These are phyloP conservation scores for Paspalum vaginatum DNA, from an alignment of 176 grass and related monocot species.

Conservation along the genomic window DNA sequence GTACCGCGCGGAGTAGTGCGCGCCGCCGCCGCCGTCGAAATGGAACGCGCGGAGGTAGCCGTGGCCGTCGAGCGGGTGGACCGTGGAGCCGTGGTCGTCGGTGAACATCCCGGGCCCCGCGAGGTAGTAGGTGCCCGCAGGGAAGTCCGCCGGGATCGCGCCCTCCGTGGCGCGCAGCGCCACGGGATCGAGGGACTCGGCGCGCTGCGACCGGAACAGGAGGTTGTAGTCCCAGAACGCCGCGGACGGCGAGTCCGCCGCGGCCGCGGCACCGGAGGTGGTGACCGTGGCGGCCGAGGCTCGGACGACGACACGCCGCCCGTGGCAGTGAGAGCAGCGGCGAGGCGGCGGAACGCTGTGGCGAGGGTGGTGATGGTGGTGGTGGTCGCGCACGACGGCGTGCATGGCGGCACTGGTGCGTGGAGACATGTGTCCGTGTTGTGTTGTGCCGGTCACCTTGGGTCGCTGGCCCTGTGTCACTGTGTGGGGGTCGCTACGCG, in stretches of 20 bases:
- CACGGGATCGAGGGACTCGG: conserved; percentile 56
- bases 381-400: conserved; percentile 8
- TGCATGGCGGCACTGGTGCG: conserved; percentile 20
- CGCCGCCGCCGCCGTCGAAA: conserved; percentile 41
- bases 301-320: conserved; percentile 24
- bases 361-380: not conserved
- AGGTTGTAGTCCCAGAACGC: conserved; percentile 99
- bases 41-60: conserved; percentile 93
- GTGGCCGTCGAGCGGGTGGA: conserved; percentile 96
- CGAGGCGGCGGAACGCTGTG: not conserved
- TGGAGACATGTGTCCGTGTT: conserved; percentile 1
- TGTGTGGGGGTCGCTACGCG: not conserved
- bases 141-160: conserved; percentile 74
- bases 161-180: conserved; percentile 64
- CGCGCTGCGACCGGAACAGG: conserved; percentile 89
- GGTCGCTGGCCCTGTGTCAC: not conserved
- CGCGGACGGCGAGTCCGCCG: conserved; percentile 51
- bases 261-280: not conserved
- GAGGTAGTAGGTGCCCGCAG: conserved; percentile 86
- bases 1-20: conserved; percentile 75
- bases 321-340: not conserved
- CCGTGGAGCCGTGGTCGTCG: conserved; percentile 96
- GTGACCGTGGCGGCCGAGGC: not conserved
- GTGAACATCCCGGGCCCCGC: conserved; percentile 74
- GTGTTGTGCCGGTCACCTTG: not conserved